phyloP scores from a whole-genome alignment of 306 rosid species.

The Macrotyloma uniflorum region DNA sequence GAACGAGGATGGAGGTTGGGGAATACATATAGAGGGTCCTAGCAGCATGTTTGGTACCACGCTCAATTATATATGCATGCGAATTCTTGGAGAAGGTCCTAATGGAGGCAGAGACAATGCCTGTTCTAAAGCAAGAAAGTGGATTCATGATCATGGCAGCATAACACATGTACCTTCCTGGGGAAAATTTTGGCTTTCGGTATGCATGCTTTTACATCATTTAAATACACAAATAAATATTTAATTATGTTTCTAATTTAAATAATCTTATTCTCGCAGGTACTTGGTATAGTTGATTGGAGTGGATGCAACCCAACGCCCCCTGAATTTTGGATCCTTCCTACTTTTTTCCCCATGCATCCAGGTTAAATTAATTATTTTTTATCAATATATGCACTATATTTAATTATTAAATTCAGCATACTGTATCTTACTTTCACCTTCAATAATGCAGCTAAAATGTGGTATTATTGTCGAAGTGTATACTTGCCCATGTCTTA shows the following conservation, averaged over 20 bases:
- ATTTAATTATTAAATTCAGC: not conserved
- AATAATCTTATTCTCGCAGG: conserved; percentile 21
- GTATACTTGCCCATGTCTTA: conserved; percentile 32
- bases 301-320: conserved; percentile 67
- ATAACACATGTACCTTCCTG: conserved; percentile 58
- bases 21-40: not conserved
- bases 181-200: conserved; percentile 83
- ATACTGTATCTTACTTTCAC: not conserved
- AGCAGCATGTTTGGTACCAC: not conserved
- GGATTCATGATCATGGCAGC: conserved; percentile 72
- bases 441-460: conserved; percentile 54
- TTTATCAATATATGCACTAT: too few species aligned
- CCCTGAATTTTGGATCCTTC: conserved; percentile 76
- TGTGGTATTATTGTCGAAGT: conserved; percentile 70
- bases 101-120: conserved; percentile 41
- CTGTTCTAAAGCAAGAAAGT: conserved; percentile 56
- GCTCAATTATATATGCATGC: not conserved
- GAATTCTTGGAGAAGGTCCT: conserved; percentile 8
- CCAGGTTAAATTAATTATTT: conserved; percentile 41
- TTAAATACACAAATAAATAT: too few species aligned
- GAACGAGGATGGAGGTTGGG: conserved; percentile 62
- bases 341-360: conserved; percentile 64
- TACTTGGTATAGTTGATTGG: conserved; percentile 66
- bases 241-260: not conserved
- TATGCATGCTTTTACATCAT: not conserved